These are phyloP conservation scores for Tuctoria greenei DNA, from an alignment of 176 grass and related monocot genomes.

Conservation along the genomic window DNA sequence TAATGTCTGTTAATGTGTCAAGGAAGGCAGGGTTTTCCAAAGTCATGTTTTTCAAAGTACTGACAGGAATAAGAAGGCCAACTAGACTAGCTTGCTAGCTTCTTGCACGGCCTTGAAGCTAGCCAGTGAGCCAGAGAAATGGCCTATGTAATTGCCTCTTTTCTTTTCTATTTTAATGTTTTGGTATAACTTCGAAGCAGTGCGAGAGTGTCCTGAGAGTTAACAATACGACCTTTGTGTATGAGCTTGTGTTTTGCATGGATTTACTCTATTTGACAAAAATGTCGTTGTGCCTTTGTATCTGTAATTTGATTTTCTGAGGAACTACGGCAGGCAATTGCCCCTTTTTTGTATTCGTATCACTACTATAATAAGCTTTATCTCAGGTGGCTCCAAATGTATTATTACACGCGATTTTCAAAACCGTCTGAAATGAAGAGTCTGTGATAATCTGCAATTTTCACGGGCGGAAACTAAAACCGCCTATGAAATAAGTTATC, in stretches of 20 bases:
- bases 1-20: background rate
- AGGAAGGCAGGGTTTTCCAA: slow-evolving; percentile 26
- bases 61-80: background rate
- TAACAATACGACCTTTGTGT: background rate
- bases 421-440: too few relatives aligned
- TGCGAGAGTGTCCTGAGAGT: background rate
- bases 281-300: too few relatives aligned
- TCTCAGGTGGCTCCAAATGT: too few relatives aligned
- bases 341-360: background rate
- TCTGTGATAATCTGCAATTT: too few relatives aligned
- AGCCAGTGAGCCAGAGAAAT: background rate
- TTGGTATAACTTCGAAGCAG: background rate
- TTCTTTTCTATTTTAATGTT: background rate
- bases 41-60: slow-evolving; percentile 23
- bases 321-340: background rate
- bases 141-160: slow-evolving; percentile 4
- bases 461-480: too few relatives aligned
- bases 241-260: background rate
- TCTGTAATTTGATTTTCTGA: too few relatives aligned
- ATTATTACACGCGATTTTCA: too few relatives aligned
- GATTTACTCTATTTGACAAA: background rate
- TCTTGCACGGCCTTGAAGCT: background rate
- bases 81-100: background rate
- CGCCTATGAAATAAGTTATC: too few relatives aligned
- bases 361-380: too few relatives aligned